Percentiles rank a stretch among this genome's conserved stretches.
phyloP scores from a whole-genome alignment of 75 land plant genomes.

The Gnetum montanum region DNA sequence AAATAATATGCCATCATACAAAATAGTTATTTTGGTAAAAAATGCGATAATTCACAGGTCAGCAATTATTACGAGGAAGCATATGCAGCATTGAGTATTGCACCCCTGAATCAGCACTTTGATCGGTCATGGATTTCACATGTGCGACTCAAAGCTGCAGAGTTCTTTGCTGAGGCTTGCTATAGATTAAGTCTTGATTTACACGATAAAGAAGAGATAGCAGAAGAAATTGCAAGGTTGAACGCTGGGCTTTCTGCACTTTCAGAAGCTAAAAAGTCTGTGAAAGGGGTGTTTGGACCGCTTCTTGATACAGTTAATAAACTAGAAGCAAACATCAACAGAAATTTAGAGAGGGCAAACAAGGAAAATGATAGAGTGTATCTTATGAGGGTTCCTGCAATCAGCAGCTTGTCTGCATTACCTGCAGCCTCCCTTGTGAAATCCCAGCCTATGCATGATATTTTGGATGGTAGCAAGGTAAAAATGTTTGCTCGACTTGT shows the following conservation, averaged over 20 bases:
- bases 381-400: conserved; percentile 85
- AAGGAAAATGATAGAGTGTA: conserved; percentile 98
- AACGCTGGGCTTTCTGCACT: conserved; percentile 58
- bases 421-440: conserved; percentile 83
- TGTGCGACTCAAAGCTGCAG: conserved; percentile 88
- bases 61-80: conserved; percentile 89
- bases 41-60: conserved; percentile 46
- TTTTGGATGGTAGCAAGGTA: conserved; percentile 90
- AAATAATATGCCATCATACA: too few species aligned
- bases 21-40: too few species aligned
- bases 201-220: conserved; percentile 92
- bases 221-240: conserved; percentile 90
- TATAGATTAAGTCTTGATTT: conserved; percentile 73
- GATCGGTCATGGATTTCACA: conserved; percentile 91
- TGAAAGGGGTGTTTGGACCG: conserved; percentile 64
- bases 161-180: conserved; percentile 83
- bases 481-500: conserved; percentile 83
- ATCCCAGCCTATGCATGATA: conserved; percentile 56
- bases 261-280: conserved; percentile 69
- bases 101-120: conserved; percentile 87
- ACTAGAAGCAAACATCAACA: conserved; percentile 65
- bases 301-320: conserved; percentile 69
- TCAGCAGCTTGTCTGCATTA: conserved; percentile 54
- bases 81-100: conserved; percentile 48
- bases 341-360: conserved; percentile 79